Conservation (phyloP, 169 alveolate genomes). For the Besnoitia besnoiti region DNA sequence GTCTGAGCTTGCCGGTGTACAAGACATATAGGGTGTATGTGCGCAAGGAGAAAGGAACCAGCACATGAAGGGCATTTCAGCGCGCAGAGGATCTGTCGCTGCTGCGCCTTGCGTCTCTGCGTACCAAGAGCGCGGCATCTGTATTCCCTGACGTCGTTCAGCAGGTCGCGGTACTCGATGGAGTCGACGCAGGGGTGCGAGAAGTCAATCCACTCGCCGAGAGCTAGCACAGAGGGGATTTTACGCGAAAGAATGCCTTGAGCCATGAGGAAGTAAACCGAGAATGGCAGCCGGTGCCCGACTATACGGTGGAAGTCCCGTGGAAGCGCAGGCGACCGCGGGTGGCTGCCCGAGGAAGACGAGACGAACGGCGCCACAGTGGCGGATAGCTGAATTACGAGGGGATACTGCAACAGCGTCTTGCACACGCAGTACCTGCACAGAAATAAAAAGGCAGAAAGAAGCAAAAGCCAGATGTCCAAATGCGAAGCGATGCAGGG, state of each 20-base stretch:
- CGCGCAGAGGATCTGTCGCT: no score
- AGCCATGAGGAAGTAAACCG: background rate
- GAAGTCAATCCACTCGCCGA: background rate
- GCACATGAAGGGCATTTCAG: no score
- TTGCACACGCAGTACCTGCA: constrained; percentile 8
- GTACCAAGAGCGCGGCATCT: background rate
- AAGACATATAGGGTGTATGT: no score
- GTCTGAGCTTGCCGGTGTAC: no score
- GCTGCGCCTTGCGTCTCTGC: background rate
- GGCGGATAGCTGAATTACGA: background rate
- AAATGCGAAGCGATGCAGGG: background rate
- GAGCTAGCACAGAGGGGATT: background rate
- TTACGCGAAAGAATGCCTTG: constrained; percentile 10
- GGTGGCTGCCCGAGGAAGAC: background rate
- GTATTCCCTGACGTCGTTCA: constrained; percentile 16
- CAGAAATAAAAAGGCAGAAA: background rate
- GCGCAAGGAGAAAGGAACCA: no score
- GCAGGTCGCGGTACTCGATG: background rate
- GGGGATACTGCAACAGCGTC: constrained; percentile 1
- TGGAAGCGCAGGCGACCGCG: background rate
- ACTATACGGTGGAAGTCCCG: background rate
- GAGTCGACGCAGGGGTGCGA: constrained; percentile 2
- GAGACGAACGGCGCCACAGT: background rate
- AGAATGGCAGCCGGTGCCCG: background rate
- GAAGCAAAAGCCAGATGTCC: background rate